These are phyloP conservation scores for Singerocomus inundabilis DNA, from an alignment of 1,284 basidiomycete species.

Conservation along the genomic window DNA sequence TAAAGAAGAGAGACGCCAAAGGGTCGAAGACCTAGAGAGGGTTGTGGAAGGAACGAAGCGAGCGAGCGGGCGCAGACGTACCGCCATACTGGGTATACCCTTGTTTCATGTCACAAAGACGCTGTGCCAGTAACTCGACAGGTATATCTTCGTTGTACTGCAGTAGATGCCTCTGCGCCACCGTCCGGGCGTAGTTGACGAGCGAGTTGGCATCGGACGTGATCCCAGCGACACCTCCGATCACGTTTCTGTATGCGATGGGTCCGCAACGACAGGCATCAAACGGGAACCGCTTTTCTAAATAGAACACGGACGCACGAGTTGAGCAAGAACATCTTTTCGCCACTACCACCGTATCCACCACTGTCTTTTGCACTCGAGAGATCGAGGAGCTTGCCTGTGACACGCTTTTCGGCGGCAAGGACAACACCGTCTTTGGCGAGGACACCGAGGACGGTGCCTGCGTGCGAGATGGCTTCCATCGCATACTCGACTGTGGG, in stretches of 20 bases:
- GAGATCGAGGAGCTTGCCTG: conserved; percentile 93
- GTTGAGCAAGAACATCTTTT: conserved; percentile 97
- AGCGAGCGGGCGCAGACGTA: conserved; percentile 34
- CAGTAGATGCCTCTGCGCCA: conserved; percentile 87
- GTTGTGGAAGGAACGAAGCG: not conserved
- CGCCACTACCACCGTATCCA: conserved; percentile 90
- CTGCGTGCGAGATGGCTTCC: conserved; percentile 98
- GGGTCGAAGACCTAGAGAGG: conserved; percentile 78
- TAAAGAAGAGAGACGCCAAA: conserved; percentile 98
- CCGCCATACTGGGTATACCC: conserved; percentile 98
- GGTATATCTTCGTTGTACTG: conserved; percentile 97
- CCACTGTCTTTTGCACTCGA: conserved; percentile 76
- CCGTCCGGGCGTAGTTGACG: conserved; percentile 91
- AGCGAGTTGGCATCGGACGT: conserved; percentile 98
- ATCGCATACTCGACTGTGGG: conserved; percentile 93
- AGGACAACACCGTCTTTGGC: conserved; percentile 95
- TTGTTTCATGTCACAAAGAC: conserved; percentile 96
- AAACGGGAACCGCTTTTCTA: not conserved
- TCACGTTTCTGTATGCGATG: conserved; percentile 74
- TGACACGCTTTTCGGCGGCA: conserved; percentile 99
- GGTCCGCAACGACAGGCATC: not conserved
- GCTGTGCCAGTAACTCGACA: conserved; percentile 92
- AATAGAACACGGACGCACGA: conserved; percentile 66
- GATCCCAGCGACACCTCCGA: conserved; percentile 93
- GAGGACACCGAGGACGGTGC: conserved; percentile 92